These are phyloP conservation scores for Boletus holoroseus DNA, from an alignment of 1,284 basidiomycete genomes.

Conservation along the genomic window DNA sequence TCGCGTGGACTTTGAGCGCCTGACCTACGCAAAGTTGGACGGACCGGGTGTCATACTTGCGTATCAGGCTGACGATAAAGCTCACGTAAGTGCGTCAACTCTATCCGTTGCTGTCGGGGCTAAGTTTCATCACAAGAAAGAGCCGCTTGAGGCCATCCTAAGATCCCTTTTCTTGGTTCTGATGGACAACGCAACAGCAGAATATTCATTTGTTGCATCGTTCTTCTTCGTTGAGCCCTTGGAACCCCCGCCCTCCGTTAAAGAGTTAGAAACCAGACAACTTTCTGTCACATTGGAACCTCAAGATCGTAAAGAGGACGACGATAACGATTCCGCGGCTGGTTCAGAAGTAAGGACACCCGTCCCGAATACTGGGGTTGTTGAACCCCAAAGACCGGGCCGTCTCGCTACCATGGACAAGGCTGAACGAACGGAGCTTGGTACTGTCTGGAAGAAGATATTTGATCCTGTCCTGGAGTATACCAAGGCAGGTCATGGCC, in stretches of 20 bases:
- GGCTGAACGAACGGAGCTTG: conserved; percentile 53
- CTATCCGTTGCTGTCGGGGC: neutral
- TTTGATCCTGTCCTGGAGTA: conserved; percentile 87
- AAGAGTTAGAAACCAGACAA: conserved; percentile 32
- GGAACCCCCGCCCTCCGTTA: conserved; percentile 25
- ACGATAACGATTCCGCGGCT: conserved; percentile 34
- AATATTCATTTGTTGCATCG: conserved; percentile 79
- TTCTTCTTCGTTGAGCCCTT: conserved; percentile 64
- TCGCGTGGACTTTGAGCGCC: conserved; percentile 48
- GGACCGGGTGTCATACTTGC: conserved; percentile 76
- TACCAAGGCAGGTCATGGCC: conserved; percentile 50
- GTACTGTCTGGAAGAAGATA: conserved; percentile 82
- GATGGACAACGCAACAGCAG: conserved; percentile 88
- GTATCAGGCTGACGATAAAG: conserved; percentile 83
- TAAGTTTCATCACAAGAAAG: conserved; percentile 53
- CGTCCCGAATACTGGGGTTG: conserved; percentile 4
- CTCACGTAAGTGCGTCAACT: conserved; percentile 51
- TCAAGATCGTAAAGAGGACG: conserved; percentile 9
- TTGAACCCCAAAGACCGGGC: conserved; percentile 22
- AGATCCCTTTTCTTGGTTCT: conserved; percentile 84
- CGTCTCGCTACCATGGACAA: conserved; percentile 39
- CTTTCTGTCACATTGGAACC: conserved; percentile 36
- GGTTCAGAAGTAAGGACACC: conserved; percentile 39
- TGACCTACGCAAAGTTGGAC: conserved; percentile 67
- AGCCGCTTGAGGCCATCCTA: conserved; percentile 75